Evolutionary conservation across 2,329 filamentous ascomycete genomes (phyloP).

Genomic region (Aspergillus sp.): DNA sequence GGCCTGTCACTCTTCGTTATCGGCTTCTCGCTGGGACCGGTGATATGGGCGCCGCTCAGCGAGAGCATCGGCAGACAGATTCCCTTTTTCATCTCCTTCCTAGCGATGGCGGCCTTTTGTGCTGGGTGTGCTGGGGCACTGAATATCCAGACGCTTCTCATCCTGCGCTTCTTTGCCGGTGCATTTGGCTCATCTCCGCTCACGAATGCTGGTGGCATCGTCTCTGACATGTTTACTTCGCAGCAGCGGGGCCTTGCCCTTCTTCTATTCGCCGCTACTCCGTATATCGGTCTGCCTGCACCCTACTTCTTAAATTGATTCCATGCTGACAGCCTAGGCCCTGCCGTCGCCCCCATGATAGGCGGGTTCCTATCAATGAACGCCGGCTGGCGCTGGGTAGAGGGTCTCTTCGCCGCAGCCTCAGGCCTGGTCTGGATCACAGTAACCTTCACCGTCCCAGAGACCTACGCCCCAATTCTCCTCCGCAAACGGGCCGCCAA

Average conservation of each 20-base stretch:
- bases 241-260: constrained; percentile 58
- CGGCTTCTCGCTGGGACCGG: constrained; percentile 47
- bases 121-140: constrained; percentile 58
- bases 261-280: constrained; percentile 64
- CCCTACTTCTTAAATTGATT: neutral
- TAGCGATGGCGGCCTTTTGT: constrained; percentile 59
- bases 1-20: constrained; percentile 49
- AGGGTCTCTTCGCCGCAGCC: constrained; percentile 63
- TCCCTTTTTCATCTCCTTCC: constrained; percentile 35
- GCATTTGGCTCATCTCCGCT: constrained; percentile 62
- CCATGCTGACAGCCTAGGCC: constrained; percentile 37
- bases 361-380: constrained; percentile 66
- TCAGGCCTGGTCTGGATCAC: constrained; percentile 57
- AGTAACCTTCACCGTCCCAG: constrained; percentile 31
- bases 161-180: constrained; percentile 67
- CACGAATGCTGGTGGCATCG: constrained; percentile 63
- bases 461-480: constrained; percentile 52
- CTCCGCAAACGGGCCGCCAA: constrained; percentile 51
- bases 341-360: constrained; percentile 63
- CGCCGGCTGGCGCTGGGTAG: constrained; percentile 69
- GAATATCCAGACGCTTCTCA: constrained; percentile 60
- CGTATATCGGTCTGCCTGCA: constrained; percentile 36
- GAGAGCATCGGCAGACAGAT: constrained; percentile 40
- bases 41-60: constrained; percentile 46
- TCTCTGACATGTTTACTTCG: constrained; percentile 61